Evolutionary conservation across 2,329 filamentous ascomycete genomes (phyloP).

Genomic region (Chalaropsis thielavioides): DNA sequence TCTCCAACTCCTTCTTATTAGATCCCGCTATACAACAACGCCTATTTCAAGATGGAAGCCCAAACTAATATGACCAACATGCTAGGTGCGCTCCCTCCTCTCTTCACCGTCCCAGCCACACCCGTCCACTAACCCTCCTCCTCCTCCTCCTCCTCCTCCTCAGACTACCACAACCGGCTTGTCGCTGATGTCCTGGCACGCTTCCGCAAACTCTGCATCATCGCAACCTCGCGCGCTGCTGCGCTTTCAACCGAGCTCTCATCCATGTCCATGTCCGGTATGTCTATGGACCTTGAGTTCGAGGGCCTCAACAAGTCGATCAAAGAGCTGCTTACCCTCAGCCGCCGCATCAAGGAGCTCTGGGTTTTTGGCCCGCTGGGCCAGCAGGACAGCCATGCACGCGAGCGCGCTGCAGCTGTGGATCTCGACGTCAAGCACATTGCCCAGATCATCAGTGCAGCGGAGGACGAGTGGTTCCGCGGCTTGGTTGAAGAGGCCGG

Average conservation of each 20-base stretch:
- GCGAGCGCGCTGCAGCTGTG: slow-evolving; percentile 25
- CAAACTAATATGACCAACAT: slow-evolving; percentile 23
- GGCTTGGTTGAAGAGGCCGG: slow-evolving; percentile 26
- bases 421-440: slow-evolving; percentile 10
- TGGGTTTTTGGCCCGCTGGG: slow-evolving; percentile 33
- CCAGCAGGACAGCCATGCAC: slow-evolving; percentile 25
- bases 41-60: slow-evolving; percentile 12
- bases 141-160: slow-evolving; percentile 16
- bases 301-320: slow-evolving; percentile 31
- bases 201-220: slow-evolving; percentile 31
- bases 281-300: slow-evolving; percentile 34
- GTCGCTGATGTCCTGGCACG: slow-evolving; percentile 32
- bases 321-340: slow-evolving; percentile 32
- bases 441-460: slow-evolving; percentile 19
- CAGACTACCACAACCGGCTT: slow-evolving; percentile 33
- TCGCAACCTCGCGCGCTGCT: slow-evolving; percentile 28
- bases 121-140: slow-evolving; percentile 17
- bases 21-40: background rate
- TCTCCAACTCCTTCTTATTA: background rate
- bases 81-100: slow-evolving; percentile 24
- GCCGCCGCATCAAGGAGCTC: slow-evolving; percentile 32
- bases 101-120: background rate
- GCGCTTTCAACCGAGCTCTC: slow-evolving; percentile 30
- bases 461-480: slow-evolving; percentile 26
- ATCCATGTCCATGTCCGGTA: slow-evolving; percentile 30